phyloP scores from a whole-genome alignment of 805 yeast species.

The Candida qinlingensis region DNA sequence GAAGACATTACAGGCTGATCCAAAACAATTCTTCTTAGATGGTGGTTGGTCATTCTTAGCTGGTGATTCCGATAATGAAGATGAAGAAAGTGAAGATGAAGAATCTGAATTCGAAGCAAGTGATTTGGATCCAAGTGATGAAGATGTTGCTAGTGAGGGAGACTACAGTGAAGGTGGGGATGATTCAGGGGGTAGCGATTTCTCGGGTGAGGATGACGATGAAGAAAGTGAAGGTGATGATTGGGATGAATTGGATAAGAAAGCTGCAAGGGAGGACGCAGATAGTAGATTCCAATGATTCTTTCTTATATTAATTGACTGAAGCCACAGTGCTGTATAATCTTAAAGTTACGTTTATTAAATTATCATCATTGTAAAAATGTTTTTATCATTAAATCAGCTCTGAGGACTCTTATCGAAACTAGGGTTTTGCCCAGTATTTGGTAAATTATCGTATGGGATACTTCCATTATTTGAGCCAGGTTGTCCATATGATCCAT shows the following conservation, averaged over 20 bases:
- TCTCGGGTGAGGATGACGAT: slow-evolving; percentile 32
- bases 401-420: too few species aligned
- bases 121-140: slow-evolving; percentile 39
- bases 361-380: too few species aligned
- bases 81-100: slow-evolving; percentile 46
- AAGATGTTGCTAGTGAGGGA: slow-evolving; percentile 34
- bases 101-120: slow-evolving; percentile 48
- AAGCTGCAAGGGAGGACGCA: slow-evolving; percentile 30
- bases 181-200: slow-evolving; percentile 25
- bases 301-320: too few species aligned
- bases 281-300: slow-evolving; percentile 9
- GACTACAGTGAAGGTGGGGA: slow-evolving; percentile 31
- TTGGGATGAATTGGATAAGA: slow-evolving; percentile 26
- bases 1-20: slow-evolving; percentile 90
- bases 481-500: too few species aligned
- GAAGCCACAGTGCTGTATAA: too few species aligned
- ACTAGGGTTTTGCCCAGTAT: too few species aligned
- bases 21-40: slow-evolving; percentile 86
- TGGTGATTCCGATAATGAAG: slow-evolving; percentile 78
- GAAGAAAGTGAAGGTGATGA: slow-evolving; percentile 38
- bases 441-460: too few species aligned
- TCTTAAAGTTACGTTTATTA: too few species aligned
- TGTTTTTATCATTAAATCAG: too few species aligned
- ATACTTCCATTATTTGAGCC: too few species aligned
- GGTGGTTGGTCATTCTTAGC: slow-evolving; percentile 97